Evolutionary conservation across 106 monocot genomes (phyloP), one percentile per base, ranked within the genome.

Genomic region (Chionographis japonica): DNA sequence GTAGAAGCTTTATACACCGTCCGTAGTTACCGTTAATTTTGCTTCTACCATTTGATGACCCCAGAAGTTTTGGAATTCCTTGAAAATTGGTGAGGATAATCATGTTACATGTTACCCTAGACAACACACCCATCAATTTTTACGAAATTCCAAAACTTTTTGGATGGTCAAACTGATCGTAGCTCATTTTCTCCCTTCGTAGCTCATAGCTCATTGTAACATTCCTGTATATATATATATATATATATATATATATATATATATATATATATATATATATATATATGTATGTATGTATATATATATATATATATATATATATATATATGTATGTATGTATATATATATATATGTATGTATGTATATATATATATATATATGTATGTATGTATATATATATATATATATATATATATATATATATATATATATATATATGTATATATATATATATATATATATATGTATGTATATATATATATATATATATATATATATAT

Each of bases 401-500:
- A 58, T 58, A 58, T 14, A 58, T 58, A 58, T 14, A 58, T 1
- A 1, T 58, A 14, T 58, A 12, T 58, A 14, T 58, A 12, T 52
- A 12, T 58, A 14, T 58, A 17, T 58, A 17, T 58, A 17, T 12
- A 58, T 2, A 58, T 58, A 58, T 58, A 58, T 58, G 16, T 20
- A 20, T 2, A 58, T 58, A 58, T 58, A 58, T 58, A 11, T 20
- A 15, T 11, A 58, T 17, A 58, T 17, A 58, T 58, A 58, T 11
- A 58, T 58, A 8, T 58, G 12, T 11, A 11, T 11, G 16, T 58
- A 58, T 58, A 58, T 58, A 58, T 58, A 2, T 58, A 58, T 58
- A 58, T 58, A 58, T 58, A 58, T 58, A 58, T 58, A 58, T 20
- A 16, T 58, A 58, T 58, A 58, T 58, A 58, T 58, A 58, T 58